Base-by-base conservation (phyloP, 1,139 yeast species). In the Yamadazyma conglobata region DNA sequence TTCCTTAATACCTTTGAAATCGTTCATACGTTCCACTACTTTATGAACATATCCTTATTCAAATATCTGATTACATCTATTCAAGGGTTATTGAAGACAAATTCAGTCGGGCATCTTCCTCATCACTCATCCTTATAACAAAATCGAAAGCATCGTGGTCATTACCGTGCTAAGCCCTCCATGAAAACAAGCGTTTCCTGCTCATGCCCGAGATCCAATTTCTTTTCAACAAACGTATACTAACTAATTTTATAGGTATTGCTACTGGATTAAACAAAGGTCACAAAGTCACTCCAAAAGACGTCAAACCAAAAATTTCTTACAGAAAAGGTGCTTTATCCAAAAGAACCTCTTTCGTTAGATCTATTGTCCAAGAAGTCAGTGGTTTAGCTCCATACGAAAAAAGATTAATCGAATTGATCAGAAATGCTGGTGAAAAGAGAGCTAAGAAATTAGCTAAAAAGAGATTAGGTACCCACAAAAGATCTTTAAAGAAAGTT, bases 351-450 rank as follows among this genome's bases (percentile, higher is more conserved):
- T 75, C 75, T 43, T 93, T 93, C 64, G 98, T 93, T 64, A 86
- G 98, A 73, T 77, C 81, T 64, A 76, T 93, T 52, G 94, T 91
- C 72, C 82, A 82, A 67, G 99, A 93, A 77, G 97, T 93, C 61
- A 77, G 96, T 54, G 98, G 98, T 67, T 82, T 89, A 66, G 96
- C 99, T 55, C 98, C 99, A 74, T 93, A 93, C 75, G 98, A 93
- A 79, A 89, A 96, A 80, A 89, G 99, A 79, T 82, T 91, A 70
- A 84, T 93, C 64, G 99, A 93, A 77, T 81, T 93, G 77, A 80
- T 93, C 84, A 91, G 98, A 82, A 93, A 93, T 79, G 91, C 96
- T 66, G 96, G 96, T 82, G 99, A 93, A 78, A 93, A 93, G 95
- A 93, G 98, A 79, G 98, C 99, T 58, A 87, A 93, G 86, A 93